Conservation (phyloP, 2,329 filamentous ascomycete genomes). For the Trichoderma sp. region DNA sequence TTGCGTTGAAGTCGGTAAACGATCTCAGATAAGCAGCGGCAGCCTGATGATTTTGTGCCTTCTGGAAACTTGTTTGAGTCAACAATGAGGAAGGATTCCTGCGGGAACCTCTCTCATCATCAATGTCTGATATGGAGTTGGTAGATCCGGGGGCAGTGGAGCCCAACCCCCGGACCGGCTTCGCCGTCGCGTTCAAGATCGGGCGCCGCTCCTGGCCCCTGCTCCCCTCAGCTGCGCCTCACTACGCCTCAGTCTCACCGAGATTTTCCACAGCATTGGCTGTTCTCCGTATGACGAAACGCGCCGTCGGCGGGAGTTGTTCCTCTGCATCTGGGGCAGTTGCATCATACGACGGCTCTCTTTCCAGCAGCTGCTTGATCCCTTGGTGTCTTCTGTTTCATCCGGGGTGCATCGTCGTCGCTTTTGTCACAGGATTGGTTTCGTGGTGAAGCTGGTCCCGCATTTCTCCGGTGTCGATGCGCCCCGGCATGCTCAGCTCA, state of each 20-base stretch:
- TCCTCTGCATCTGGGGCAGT: slow-evolving; percentile 6
- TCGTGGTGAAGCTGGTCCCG: not conserved
- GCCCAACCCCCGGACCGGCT: slow-evolving; percentile 6
- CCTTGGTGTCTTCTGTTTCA: not conserved
- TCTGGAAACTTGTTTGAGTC: not conserved
- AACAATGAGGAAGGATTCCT: not conserved
- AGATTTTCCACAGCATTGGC: slow-evolving; percentile 7
- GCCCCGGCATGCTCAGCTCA: not conserved
- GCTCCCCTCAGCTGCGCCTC: slow-evolving; percentile 16
- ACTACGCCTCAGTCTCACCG: slow-evolving; percentile 20
- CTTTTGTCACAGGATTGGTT: not conserved
- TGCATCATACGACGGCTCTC: slow-evolving; percentile 6
- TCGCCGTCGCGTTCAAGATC: slow-evolving; percentile 21
- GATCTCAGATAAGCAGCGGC: not conserved
- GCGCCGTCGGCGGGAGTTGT: not conserved
- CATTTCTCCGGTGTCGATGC: not conserved
- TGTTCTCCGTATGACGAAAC: slow-evolving; percentile 16
- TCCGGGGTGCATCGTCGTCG: not conserved
- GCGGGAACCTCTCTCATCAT: not conserved
- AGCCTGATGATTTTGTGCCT: not conserved
- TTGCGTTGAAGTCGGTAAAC: not conserved
- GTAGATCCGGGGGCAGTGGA: not conserved
- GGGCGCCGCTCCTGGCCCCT: slow-evolving; percentile 12
- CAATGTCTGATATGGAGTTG: slow-evolving; percentile 16
- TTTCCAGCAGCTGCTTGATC: not conserved